phyloP scores from a whole-genome alignment of 2,329 filamentous ascomycete genomes.

The Diaporthe sp. region DNA sequence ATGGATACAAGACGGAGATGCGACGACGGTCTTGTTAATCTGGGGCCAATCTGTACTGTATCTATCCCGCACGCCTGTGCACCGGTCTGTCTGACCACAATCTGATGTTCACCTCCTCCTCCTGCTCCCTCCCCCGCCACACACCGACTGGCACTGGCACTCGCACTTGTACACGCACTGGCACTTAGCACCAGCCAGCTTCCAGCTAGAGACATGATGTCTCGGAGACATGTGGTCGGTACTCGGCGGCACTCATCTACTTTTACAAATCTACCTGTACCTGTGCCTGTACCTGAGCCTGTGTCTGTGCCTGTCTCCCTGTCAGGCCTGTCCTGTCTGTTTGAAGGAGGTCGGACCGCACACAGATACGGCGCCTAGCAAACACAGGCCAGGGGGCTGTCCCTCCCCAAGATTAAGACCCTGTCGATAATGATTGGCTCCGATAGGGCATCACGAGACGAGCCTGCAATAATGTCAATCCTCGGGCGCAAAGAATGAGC shows the following conservation, averaged over 20 bases:
- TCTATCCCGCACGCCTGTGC: constrained; percentile 6
- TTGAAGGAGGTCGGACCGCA: neutral
- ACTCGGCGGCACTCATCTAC: neutral
- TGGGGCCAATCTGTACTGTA: neutral
- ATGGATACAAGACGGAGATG: neutral
- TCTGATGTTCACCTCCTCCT: constrained; percentile 16
- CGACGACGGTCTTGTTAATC: constrained; percentile 4
- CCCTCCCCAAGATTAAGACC: neutral
- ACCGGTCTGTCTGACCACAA: constrained; percentile 33
- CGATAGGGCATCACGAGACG: constrained; percentile 18
- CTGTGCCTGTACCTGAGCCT: no score
- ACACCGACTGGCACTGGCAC: neutral
- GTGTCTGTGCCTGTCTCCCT: no score
- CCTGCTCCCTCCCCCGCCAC: constrained; percentile 5
- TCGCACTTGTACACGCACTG: no score
- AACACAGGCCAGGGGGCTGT: neutral
- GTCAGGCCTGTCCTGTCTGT: neutral
- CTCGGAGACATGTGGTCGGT: constrained; percentile 23
- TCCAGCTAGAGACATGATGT: constrained; percentile 13
- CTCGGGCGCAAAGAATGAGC: neutral
- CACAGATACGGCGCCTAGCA: constrained; percentile 15
- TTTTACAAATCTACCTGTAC: no score
- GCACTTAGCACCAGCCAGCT: constrained; percentile 6
- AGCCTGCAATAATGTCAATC: constrained; percentile 13
- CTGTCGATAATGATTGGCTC: constrained; percentile 14